These are phyloP conservation scores for Mucor racemosus DNA, from an alignment of 371 early-diverging fungal species.

Conservation along the genomic window DNA sequence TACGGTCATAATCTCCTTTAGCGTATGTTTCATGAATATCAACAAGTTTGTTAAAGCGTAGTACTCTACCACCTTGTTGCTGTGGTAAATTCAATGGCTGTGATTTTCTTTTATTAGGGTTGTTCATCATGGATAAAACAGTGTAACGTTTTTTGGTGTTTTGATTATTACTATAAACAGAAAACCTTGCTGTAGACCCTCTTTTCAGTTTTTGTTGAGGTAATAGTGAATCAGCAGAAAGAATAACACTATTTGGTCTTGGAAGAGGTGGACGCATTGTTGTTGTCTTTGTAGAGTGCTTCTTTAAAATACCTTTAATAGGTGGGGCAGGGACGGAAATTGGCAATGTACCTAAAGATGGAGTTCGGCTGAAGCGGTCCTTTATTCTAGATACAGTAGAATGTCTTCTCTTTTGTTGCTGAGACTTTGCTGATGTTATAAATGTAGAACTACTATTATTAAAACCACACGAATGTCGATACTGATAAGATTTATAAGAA, in stretches of 20 bases:
- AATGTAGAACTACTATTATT: background rate
- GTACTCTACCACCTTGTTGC: slow-evolving; percentile 1
- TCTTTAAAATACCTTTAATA: slow-evolving; percentile 1
- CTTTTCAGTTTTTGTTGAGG: background rate
- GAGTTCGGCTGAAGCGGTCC: slow-evolving; percentile 2
- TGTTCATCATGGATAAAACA: background rate
- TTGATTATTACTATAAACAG: background rate
- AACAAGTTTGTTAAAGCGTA: slow-evolving; percentile 30
- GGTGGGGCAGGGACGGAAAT: background rate
- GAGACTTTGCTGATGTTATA: background rate
- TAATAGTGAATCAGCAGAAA: background rate
- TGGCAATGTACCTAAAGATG: slow-evolving; percentile 6
- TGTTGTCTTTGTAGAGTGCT: background rate
- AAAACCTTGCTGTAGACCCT: background rate
- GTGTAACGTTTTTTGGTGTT: slow-evolving; percentile 2
- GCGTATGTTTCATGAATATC: slow-evolving; percentile 66
- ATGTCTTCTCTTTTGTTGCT: background rate
- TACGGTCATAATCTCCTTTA: slow-evolving; percentile 70
- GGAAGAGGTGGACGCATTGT: background rate
- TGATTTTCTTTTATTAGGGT: background rate
- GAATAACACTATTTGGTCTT: slow-evolving; percentile 3
- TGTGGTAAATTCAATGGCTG: background rate
- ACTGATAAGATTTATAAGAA: background rate
- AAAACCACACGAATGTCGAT: background rate
- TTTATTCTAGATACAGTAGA: background rate